Conservation (phyloP, 2,329 filamentous ascomycete species). For the Exserohilum rostratum region DNA sequence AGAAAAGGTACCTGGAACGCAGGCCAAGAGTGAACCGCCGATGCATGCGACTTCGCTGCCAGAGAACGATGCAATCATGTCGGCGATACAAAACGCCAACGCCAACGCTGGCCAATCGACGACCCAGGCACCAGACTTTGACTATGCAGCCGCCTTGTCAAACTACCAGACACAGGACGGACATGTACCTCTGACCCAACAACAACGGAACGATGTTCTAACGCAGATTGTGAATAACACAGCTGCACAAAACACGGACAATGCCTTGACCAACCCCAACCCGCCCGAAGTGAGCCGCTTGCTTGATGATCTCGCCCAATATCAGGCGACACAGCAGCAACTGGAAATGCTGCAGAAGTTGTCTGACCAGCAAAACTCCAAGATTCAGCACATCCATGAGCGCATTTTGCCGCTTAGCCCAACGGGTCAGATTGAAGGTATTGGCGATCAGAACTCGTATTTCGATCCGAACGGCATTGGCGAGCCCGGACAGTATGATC, state of each 20-base stretch:
- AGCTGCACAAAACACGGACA: slow-evolving; percentile 55
- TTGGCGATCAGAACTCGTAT: slow-evolving; percentile 49
- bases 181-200: slow-evolving; percentile 53
- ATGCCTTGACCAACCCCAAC: slow-evolving; percentile 62
- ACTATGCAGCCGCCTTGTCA: slow-evolving; percentile 55
- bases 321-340: slow-evolving; percentile 73
- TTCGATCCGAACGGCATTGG: slow-evolving; percentile 47
- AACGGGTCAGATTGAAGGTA: slow-evolving; percentile 75
- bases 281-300: slow-evolving; percentile 63
- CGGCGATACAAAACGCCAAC: slow-evolving; percentile 56
- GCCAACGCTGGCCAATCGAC: slow-evolving; percentile 42
- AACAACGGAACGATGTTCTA: slow-evolving; percentile 57
- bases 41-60: slow-evolving; percentile 41
- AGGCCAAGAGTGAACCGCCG: slow-evolving; percentile 51
- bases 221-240: slow-evolving; percentile 56
- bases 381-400: slow-evolving; percentile 75
- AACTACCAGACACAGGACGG: slow-evolving; percentile 56
- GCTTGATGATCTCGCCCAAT: slow-evolving; percentile 64
- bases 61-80: slow-evolving; percentile 58
- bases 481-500: slow-evolving; percentile 48
- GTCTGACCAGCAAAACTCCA: slow-evolving; percentile 77
- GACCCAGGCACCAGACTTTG: slow-evolving; percentile 46
- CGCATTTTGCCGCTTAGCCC: slow-evolving; percentile 81
- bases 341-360: slow-evolving; percentile 79
- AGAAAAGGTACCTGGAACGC: slow-evolving; percentile 27